A percentile compares a stretch with the other conserved stretches of the same genome.
Evolutionary conservation across 768 basidiomycete genomes (phyloP).

Genomic region (Russula ochroleuca): DNA sequence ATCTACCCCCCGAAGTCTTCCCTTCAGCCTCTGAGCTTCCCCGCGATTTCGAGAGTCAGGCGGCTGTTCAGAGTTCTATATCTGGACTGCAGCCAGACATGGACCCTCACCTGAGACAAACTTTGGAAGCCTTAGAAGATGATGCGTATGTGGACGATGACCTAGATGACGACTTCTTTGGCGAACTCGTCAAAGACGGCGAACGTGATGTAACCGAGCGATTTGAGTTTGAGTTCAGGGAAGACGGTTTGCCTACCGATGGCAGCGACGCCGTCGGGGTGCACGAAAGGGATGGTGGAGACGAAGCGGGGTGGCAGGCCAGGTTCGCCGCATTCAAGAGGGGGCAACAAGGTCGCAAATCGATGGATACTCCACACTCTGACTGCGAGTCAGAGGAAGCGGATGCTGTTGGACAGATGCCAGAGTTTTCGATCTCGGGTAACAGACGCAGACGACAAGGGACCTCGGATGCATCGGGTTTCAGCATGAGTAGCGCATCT

Average conservation of each 20-base stretch:
- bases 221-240: conserved; percentile 62
- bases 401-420: conserved; percentile 78
- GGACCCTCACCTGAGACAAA: conserved; percentile 92
- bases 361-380: conserved; percentile 36
- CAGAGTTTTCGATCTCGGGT: conserved; percentile 72
- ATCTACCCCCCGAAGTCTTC: conserved; percentile 65
- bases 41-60: conserved; percentile 67
- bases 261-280: conserved; percentile 33
- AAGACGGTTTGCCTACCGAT: conserved; percentile 42
- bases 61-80: conserved; percentile 76
- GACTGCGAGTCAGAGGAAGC: conserved; percentile 61
- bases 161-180: conserved; percentile 72
- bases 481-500: conserved; percentile 96
- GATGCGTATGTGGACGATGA: conserved; percentile 86
- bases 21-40: conserved; percentile 74
- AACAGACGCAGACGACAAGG: conserved; percentile 70
- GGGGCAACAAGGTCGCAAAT: conserved; percentile 30
- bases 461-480: conserved; percentile 83
- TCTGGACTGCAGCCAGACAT: conserved; percentile 91
- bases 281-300: conserved; percentile 33
- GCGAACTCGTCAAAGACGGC: conserved; percentile 64
- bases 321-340: conserved; percentile 77
- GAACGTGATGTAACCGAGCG: conserved; percentile 61
- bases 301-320: conserved; percentile 64
- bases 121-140: conserved; percentile 91